Percentiles rank a stretch among this genome's conserved stretches.
These are phyloP conservation scores for Cunninghamia lanceolata DNA, from an alignment of 75 land plant genomes.

Conservation along the genomic window DNA sequence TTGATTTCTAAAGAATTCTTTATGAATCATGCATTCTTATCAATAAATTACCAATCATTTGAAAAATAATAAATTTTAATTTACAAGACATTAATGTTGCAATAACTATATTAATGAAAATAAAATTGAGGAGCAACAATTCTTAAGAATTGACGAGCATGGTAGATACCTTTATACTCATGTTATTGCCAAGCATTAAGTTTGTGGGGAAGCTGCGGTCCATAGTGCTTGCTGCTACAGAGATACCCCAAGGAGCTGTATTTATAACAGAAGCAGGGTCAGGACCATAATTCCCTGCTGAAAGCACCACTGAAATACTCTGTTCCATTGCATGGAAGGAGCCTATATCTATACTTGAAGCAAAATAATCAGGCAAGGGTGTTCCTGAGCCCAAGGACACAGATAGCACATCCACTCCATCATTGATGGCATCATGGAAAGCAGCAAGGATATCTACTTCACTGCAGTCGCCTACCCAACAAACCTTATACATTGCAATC, in stretches of 20 bases:
- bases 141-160: not conserved
- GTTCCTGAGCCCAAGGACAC: slow-evolving; percentile 51
- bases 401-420: slow-evolving; percentile 64
- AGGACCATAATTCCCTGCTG: slow-evolving; percentile 46
- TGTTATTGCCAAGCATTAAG: slow-evolving; percentile 30
- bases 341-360: slow-evolving; percentile 33
- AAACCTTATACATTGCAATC: slow-evolving; percentile 28
- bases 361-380: slow-evolving; percentile 41
- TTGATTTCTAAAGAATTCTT: too few relatives aligned
- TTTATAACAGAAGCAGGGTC: slow-evolving; percentile 26
- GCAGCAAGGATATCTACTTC: slow-evolving; percentile 54
- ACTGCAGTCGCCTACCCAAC: slow-evolving; percentile 40
- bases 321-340: slow-evolving; percentile 27
- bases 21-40: too few relatives aligned
- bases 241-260: slow-evolving; percentile 29
- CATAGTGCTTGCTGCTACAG: slow-evolving; percentile 44
- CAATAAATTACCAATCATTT: too few relatives aligned
- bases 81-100: too few relatives aligned
- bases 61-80: too few relatives aligned
- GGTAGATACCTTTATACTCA: slow-evolving; percentile 21
- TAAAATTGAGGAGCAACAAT: too few relatives aligned
- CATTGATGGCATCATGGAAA: slow-evolving; percentile 51
- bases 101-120: too few relatives aligned
- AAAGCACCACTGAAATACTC: slow-evolving; percentile 19
- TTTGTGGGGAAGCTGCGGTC: slow-evolving; percentile 38